A percentile compares a stretch with the other conserved stretches of the same genome.
These are phyloP conservation scores for Pyricularia grisea DNA, from an alignment of 2,329 filamentous ascomycete species.

Conservation along the genomic window DNA sequence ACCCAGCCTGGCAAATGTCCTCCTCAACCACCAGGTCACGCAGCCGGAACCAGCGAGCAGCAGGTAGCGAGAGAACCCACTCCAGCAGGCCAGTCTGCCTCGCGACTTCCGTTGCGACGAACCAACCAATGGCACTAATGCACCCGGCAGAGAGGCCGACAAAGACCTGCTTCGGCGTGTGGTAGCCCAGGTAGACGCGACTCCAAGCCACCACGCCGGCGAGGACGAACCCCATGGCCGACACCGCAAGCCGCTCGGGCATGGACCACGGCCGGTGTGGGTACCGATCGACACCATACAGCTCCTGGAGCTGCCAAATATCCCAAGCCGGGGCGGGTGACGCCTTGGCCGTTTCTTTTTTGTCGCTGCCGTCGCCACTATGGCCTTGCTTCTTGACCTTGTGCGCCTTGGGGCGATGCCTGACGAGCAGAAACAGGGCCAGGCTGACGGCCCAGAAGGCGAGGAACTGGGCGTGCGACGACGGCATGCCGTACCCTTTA, in stretches of 20 bases:
- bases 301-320: constrained; percentile 2
- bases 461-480: constrained; percentile 89
- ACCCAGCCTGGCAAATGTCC: constrained; percentile 83
- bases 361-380: not conserved
- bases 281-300: constrained; percentile 17
- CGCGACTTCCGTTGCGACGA: constrained; percentile 56
- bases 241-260: constrained; percentile 46
- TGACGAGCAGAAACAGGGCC: constrained; percentile 71
- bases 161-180: constrained; percentile 81
- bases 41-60: constrained; percentile 59
- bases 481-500: constrained; percentile 96
- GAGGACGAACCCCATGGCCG: constrained; percentile 45
- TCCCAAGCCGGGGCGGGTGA: not conserved
- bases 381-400: not conserved
- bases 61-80: constrained; percentile 59
- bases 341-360: constrained; percentile 1
- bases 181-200: constrained; percentile 85
- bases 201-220: constrained; percentile 69
- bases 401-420: constrained; percentile 51
- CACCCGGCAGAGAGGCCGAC: constrained; percentile 66
- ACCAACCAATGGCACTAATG: constrained; percentile 70
- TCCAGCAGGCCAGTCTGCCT: constrained; percentile 60
- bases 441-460: constrained; percentile 84
- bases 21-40: constrained; percentile 81
- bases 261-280: constrained; percentile 48